Evolutionary conservation across 2,329 filamentous ascomycete genomes (phyloP).

Genomic region (Fusarium guadeloupense): DNA sequence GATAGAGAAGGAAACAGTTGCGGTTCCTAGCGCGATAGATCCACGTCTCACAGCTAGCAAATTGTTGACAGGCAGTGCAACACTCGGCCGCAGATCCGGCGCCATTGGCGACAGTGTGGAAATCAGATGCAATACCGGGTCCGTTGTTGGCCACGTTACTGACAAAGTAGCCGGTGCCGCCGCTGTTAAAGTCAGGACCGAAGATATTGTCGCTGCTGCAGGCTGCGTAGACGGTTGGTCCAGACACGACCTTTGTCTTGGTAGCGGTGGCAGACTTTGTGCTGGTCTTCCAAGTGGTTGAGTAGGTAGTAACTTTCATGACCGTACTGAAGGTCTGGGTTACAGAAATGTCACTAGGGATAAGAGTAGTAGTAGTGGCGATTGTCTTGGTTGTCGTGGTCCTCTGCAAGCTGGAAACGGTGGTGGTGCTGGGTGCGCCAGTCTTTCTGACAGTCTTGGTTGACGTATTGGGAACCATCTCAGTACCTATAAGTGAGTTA

Average conservation of each 20-base stretch:
- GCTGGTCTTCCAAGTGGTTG: not conserved
- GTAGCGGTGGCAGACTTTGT: not conserved
- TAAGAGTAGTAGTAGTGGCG: slow-evolving; percentile 2
- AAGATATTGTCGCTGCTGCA: slow-evolving; percentile 4
- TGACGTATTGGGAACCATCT: not conserved
- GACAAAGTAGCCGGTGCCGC: slow-evolving; percentile 1
- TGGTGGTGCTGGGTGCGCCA: not conserved
- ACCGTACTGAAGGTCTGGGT: not conserved
- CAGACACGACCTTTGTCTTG: slow-evolving; percentile 1
- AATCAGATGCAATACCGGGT: slow-evolving; percentile 5
- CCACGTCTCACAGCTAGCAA: slow-evolving; percentile 2
- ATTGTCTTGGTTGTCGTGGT: not conserved
- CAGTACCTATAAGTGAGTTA: not conserved
- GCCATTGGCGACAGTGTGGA: slow-evolving; percentile 2
- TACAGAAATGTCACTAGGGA: slow-evolving; percentile 4
- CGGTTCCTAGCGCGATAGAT: slow-evolving; percentile 1
- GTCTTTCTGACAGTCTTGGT: slow-evolving; percentile 1
- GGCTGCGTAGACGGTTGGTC: slow-evolving; percentile 1
- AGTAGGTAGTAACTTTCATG: slow-evolving; percentile 10
- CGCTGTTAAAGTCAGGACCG: slow-evolving; percentile 12
- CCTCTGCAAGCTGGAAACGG: not conserved
- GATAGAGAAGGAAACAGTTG: slow-evolving; percentile 16
- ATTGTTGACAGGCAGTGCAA: slow-evolving; percentile 8
- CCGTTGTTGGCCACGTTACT: slow-evolving; percentile 16
- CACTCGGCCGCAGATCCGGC: not conserved